Evolutionary conservation across 768 basidiomycete genomes (phyloP), one percentile per base, ranked within the genome.

Genomic region (Termitomyces sp.): DNA sequence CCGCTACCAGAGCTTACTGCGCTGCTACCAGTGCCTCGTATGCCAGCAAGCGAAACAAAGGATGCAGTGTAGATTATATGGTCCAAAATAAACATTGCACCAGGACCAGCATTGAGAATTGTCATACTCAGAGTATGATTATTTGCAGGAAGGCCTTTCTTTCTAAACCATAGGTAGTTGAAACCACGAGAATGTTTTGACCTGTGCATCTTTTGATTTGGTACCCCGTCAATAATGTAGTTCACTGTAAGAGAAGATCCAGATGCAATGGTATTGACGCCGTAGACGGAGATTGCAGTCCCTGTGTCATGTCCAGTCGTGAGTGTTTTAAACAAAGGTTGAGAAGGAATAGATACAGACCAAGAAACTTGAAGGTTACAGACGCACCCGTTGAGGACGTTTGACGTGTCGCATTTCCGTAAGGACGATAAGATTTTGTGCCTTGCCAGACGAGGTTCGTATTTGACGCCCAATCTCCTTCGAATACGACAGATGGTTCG

Each of bases 211-310:
- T 56, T 16, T 49, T 16, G 38, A 13, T 8, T 30, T 14, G 13
- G 20, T 30, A 1, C 10, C 9, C 47, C 47, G 38, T 56, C 47
- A 7, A 56, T 28, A 38, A 11, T 49, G 13, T 49, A 35, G 9
- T 32, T 32, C 14, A 56, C 9, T 5, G 36, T 46, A 20, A 56
- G 55, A 8, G 38, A 11, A 20, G 46, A 38, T 49, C 33, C 28
- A 26, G 55, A 46, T 26, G 22, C 5, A 11, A 49, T 30, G 13
- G 49, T 20, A 14, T 49, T 49, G 36, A 24, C 14, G n/a, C 58
- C 54, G 18, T 50, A 46, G 24, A 59, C 58, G 9, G 49, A 46
- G 16, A 59, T 35, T 3, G 48, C 40, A 18, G 58, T 59, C 5
- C 58, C 54, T 59, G 32, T 36, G 9, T 13, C 33, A 22, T 2